Evolutionary conservation across 1,284 basidiomycete genomes (phyloP).

Genomic region (Trichosporon sp.): DNA sequence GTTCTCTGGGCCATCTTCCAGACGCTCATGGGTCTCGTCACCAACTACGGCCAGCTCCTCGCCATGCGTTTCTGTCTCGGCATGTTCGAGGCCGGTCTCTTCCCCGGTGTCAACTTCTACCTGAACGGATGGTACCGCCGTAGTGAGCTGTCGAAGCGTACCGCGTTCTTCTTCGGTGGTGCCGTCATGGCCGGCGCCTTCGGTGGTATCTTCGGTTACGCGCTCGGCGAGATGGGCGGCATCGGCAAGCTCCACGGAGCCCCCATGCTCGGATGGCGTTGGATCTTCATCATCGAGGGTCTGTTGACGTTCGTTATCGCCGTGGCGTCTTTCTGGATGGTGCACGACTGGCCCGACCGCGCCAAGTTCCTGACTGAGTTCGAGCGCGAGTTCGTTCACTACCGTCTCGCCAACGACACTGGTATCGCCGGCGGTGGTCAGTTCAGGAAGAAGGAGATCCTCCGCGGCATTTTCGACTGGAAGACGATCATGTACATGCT

Average conservation of each 20-base stretch:
- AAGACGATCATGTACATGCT: slow-evolving; percentile 52
- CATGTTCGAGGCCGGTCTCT: slow-evolving; percentile 52
- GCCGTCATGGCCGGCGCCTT: slow-evolving; percentile 58
- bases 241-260: slow-evolving; percentile 50
- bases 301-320: slow-evolving; percentile 55
- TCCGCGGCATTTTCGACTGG: slow-evolving; percentile 51
- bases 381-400: slow-evolving; percentile 53
- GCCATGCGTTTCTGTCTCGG: slow-evolving; percentile 56
- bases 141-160: slow-evolving; percentile 53
- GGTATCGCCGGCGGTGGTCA: slow-evolving; percentile 52
- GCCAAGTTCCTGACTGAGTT: slow-evolving; percentile 56
- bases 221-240: slow-evolving; percentile 40
- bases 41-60: slow-evolving; percentile 53
- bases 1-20: slow-evolving; percentile 52
- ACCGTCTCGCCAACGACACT: slow-evolving; percentile 54
- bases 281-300: slow-evolving; percentile 60
- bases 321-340: slow-evolving; percentile 51
- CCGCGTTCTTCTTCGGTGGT: slow-evolving; percentile 58
- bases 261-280: slow-evolving; percentile 53
- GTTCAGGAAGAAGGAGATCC: slow-evolving; percentile 38
- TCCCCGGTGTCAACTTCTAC: slow-evolving; percentile 57
- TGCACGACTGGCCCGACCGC: slow-evolving; percentile 58
- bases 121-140: slow-evolving; percentile 58
- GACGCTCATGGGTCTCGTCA: slow-evolving; percentile 57
- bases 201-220: slow-evolving; percentile 55